A percentile compares a stretch with the other conserved stretches of the same genome.
Conservation (phyloP, 306 rosid genomes). For the Adenanthera pavonina region DNA sequence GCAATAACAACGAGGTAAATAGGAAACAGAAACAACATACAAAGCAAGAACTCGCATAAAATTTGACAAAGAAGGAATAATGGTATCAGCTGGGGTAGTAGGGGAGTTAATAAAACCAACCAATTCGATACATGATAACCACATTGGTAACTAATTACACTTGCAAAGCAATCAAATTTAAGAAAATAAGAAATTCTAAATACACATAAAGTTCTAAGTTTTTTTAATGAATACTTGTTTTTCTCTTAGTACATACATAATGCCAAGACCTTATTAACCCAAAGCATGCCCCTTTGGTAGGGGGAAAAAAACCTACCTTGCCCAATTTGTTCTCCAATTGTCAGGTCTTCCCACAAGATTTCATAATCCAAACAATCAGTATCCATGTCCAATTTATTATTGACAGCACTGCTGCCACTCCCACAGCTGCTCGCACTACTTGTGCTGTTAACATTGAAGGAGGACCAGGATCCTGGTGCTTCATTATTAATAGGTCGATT, state of each 20-base stretch:
- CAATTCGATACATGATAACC: slow-evolving; percentile 11
- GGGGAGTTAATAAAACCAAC: background rate
- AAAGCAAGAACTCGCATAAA: slow-evolving; percentile 9
- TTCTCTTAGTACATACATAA: slow-evolving; percentile 13
- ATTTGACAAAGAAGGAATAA: background rate
- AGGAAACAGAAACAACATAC: slow-evolving; percentile 38
- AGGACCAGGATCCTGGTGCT: slow-evolving; percentile 82
- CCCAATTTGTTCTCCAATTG: slow-evolving; percentile 93
- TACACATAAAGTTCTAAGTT: background rate
- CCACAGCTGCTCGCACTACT: slow-evolving; percentile 99
- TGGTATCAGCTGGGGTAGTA: background rate
- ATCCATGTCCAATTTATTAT: slow-evolving; percentile 78
- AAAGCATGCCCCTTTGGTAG: slow-evolving; percentile 28
- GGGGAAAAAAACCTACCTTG: slow-evolving; percentile 66
- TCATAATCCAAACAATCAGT: slow-evolving; percentile 91
- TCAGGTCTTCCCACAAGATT: slow-evolving; percentile 97
- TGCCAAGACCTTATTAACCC: slow-evolving; percentile 33
- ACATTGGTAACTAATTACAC: slow-evolving; percentile 24
- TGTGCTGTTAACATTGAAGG: slow-evolving; percentile 84
- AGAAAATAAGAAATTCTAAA: slow-evolving; percentile 9
- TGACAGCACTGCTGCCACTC: slow-evolving; percentile 77
- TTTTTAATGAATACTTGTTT: slow-evolving; percentile 9
- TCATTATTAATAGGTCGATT: slow-evolving; percentile 64
- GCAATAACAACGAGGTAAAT: slow-evolving; percentile 42
- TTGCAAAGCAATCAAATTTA: slow-evolving; percentile 11